A percentile compares a stretch with the other conserved stretches of the same genome.
phyloP scores from a whole-genome alignment of 2,329 filamentous ascomycete genomes.

The Xylaria arbuscula region DNA sequence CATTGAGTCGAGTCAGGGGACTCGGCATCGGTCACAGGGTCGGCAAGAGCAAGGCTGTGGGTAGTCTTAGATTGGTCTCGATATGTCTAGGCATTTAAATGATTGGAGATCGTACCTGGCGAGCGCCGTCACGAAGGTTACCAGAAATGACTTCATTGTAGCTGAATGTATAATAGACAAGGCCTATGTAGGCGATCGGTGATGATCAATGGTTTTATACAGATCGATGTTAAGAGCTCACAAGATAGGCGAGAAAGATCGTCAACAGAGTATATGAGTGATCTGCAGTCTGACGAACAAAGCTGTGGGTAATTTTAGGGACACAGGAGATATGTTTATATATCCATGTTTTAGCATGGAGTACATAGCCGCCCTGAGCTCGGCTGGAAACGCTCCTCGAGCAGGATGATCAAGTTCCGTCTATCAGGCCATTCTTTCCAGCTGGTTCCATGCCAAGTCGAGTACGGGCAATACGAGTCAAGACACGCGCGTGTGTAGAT shows the following conservation, averaged over 20 bases:
- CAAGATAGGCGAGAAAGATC: slow-evolving; percentile 21
- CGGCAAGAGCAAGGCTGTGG: slow-evolving; percentile 13
- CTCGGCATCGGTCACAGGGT: not conserved
- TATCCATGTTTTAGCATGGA: slow-evolving; percentile 6
- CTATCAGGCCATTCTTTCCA: slow-evolving; percentile 13
- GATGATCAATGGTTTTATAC: not conserved
- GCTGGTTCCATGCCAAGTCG: not conserved
- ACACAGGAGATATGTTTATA: slow-evolving; percentile 25
- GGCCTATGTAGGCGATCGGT: slow-evolving; percentile 2
- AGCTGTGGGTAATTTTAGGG: not conserved
- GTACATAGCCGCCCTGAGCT: slow-evolving; percentile 10
- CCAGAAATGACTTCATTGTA: slow-evolving; percentile 43
- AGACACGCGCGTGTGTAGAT: slow-evolving; percentile 15
- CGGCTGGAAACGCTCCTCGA: not conserved
- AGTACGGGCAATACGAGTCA: slow-evolving; percentile 5
- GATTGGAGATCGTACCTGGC: slow-evolving; percentile 39
- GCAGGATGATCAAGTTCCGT: slow-evolving; percentile 27
- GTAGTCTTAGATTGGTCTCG: not conserved
- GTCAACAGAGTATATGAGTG: slow-evolving; percentile 16
- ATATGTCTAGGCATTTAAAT: not conserved
- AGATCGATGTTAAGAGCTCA: slow-evolving; percentile 5
- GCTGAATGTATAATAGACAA: not conserved
- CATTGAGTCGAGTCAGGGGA: not conserved
- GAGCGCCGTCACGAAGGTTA: slow-evolving; percentile 39
- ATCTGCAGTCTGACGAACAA: slow-evolving; percentile 21